Conservation (phyloP, 306 rosid genomes). For the Casuarina equisetifolia region DNA sequence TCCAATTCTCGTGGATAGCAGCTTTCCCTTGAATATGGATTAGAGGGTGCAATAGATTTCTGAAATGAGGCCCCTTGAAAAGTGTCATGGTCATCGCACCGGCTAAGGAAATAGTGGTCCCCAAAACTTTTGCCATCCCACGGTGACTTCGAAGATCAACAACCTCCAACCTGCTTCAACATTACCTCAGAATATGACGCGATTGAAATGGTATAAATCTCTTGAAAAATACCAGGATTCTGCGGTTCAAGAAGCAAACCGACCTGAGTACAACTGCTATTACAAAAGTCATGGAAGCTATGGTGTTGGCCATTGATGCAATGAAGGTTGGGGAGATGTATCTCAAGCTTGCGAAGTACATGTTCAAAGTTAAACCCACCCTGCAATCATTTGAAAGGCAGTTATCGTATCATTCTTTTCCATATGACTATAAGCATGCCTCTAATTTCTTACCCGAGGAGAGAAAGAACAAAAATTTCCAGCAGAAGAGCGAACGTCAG, state of each 20-base stretch:
- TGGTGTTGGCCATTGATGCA: slow-evolving; percentile 64
- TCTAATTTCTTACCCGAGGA: slow-evolving; percentile 59
- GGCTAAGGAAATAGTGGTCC: slow-evolving; percentile 62
- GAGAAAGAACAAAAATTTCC: slow-evolving; percentile 76
- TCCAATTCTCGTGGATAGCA: slow-evolving; percentile 52
- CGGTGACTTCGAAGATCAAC: slow-evolving; percentile 48
- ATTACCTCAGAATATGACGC: neutral
- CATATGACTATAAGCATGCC: neutral
- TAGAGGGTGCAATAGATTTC: slow-evolving; percentile 52
- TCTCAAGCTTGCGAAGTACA: slow-evolving; percentile 76
- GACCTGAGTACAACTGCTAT: slow-evolving; percentile 71
- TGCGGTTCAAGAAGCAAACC: neutral
- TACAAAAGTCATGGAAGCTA: slow-evolving; percentile 66
- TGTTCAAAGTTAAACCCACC: slow-evolving; percentile 56
- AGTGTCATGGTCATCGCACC: slow-evolving; percentile 84
- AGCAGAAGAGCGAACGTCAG: slow-evolving; percentile 54
- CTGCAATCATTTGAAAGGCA: slow-evolving; percentile 37
- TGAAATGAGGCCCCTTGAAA: slow-evolving; percentile 62
- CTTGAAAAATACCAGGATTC: neutral
- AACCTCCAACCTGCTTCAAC: slow-evolving; percentile 51
- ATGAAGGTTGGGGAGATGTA: slow-evolving; percentile 81
- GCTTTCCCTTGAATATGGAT: slow-evolving; percentile 45
- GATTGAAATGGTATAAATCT: neutral
- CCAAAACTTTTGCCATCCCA: slow-evolving; percentile 65
- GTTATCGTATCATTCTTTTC: neutral